Evolutionary conservation across 805 yeast genomes (phyloP).

Genomic region (Zygoascus ofunaensis): DNA sequence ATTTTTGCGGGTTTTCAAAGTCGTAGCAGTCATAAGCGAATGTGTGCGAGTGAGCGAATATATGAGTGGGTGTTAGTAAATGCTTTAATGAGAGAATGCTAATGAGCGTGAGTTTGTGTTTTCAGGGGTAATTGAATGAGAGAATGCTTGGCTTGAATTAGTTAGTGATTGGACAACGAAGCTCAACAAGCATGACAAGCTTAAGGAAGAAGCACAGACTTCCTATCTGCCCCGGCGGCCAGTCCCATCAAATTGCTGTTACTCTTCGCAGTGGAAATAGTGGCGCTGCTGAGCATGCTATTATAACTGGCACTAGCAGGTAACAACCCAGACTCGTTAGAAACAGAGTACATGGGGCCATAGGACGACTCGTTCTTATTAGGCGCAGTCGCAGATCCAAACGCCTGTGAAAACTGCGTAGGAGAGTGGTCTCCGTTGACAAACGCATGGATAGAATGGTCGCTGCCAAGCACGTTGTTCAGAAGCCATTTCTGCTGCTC

Average conservation of each 20-base stretch:
- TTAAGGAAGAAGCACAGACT: conserved; percentile 7
- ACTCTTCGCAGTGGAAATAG: conserved; percentile 1
- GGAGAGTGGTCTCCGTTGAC: conserved; percentile 1
- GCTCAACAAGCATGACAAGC: too few relatives aligned
- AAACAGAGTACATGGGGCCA: not conserved
- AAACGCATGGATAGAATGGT: not conserved
- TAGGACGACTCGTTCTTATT: not conserved
- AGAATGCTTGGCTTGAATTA: too few relatives aligned
- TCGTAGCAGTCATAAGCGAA: too few relatives aligned
- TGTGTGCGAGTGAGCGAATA: too few relatives aligned
- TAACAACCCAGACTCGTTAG: not conserved
- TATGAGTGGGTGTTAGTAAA: too few relatives aligned
- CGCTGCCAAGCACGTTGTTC: conserved; percentile 3
- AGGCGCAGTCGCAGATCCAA: not conserved
- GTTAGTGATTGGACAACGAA: too few relatives aligned
- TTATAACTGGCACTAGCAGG: not conserved
- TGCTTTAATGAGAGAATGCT: too few relatives aligned
- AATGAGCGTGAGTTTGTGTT: too few relatives aligned
- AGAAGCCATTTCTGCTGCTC: conserved; percentile 23
- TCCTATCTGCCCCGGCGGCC: conserved; percentile 2
- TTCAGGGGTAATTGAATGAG: too few relatives aligned
- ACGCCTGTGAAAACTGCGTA: not conserved
- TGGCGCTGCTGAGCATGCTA: not conserved
- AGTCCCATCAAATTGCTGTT: not conserved
- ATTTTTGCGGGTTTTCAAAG: too few relatives aligned